Base-by-base conservation (phyloP, 164 flowering plant genomes). In the Chimonanthus salicifolius region DNA sequence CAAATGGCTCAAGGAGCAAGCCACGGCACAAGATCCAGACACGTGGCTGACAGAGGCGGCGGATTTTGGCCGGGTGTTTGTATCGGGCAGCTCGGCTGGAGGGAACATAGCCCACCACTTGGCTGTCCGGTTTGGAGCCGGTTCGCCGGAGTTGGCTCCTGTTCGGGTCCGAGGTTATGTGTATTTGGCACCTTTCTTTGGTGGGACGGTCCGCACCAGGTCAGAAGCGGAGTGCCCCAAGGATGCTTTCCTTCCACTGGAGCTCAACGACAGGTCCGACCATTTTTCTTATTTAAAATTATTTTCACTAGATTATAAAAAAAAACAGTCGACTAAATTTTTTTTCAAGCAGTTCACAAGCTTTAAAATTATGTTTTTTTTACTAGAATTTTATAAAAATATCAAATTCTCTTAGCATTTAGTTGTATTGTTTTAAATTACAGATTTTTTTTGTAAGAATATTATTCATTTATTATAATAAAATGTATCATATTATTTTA, bases 41-140 rank as follows among this genome's bases (percentile, higher is more conserved):
- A 2, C 78, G 33, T 88, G 90, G 90, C 66, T 88, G 62, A 71
- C 74, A 10, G 88, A 82, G 2, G 89, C 79, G 60, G 92, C 87
- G 18, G 94, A 92, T 74, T 87, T 87, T 71, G 67, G 77, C 21
- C 79, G 76, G 44, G 93, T 92, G n/a, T 88, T 87, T 63, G 73
- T 90, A 1, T 84, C 86, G 0, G 97, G 97, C 48, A 92, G 88
- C 77, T 92, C 97, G 7, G 88, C 94, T 4, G 94, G 97, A n/a
- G 97, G 94, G 15, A 92, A 85, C 68, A 80, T 89, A 15, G 93
- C 92, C 49, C 93, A 92, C 67, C 67, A 89, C 69, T 64, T 87
- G 72, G 90, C 90, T 16, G 89, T 86, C 64, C 75, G 74, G 63
- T 74, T 90, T 3, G 68, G 68, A 18, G 76, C 78, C 2, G 91